Percentiles rank a stretch among this genome's conserved stretches.
Evolutionary conservation across 2,329 filamentous ascomycete species (phyloP).

Genomic region (Boeremia exigua): DNA sequence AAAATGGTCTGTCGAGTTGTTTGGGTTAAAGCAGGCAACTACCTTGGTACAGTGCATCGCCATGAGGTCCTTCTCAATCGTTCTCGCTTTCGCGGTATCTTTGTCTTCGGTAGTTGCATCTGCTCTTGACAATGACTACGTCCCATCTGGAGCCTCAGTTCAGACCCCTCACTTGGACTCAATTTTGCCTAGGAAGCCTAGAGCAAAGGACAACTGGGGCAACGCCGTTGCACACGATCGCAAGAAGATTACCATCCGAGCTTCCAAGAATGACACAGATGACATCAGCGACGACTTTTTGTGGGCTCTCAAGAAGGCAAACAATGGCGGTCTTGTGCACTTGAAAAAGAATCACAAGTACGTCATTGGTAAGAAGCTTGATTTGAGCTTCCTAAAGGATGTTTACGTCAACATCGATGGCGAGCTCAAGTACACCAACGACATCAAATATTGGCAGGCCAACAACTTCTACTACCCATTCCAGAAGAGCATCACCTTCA

Average conservation of each 20-base stretch:
- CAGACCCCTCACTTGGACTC: conserved; percentile 7
- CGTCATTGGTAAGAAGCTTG: conserved; percentile 65
- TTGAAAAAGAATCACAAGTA: conserved; percentile 61
- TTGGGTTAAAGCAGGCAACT: not conserved
- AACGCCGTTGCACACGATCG: conserved; percentile 45
- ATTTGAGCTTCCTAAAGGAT: conserved; percentile 64
- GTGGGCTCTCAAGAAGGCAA: conserved; percentile 61
- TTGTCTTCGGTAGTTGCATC: conserved; percentile 22
- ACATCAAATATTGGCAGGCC: conserved; percentile 57
- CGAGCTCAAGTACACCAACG: conserved; percentile 57
- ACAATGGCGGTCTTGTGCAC: conserved; percentile 64
- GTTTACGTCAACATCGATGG: conserved; percentile 66
- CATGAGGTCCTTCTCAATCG: conserved; percentile 29
- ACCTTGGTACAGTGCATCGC: not conserved
- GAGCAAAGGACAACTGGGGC: conserved; percentile 39
- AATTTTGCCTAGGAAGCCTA: conserved; percentile 14
- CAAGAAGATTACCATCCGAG: conserved; percentile 58
- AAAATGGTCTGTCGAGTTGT: not conserved
- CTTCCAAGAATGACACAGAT: conserved; percentile 61
- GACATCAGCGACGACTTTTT: conserved; percentile 64
- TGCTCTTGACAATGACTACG: conserved; percentile 9
- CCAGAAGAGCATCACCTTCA: conserved; percentile 65
- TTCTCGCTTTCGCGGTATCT: conserved; percentile 23
- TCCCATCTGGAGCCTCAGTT: conserved; percentile 28
- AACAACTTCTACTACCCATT: conserved; percentile 60